A percentile compares a stretch with the other conserved stretches of the same genome.
These are phyloP conservation scores for Ophiocordyceps robertsii DNA, from an alignment of 2,329 filamentous ascomycete genomes.

Conservation along the genomic window DNA sequence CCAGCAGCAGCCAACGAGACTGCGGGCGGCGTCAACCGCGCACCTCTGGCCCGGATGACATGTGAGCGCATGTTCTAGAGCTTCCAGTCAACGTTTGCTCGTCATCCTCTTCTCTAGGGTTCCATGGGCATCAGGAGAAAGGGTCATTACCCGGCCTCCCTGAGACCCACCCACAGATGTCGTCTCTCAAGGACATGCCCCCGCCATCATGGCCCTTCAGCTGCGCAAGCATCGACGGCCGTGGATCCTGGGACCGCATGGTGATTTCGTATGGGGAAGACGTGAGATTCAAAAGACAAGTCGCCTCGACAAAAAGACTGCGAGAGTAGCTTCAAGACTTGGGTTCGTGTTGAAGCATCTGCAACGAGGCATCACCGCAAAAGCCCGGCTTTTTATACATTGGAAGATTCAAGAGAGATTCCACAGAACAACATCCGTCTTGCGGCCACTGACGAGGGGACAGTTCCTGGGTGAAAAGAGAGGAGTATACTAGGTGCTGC, in stretches of 20 bases:
- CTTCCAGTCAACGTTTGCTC: background rate
- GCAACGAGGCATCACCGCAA: no score
- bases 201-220: background rate
- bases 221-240: background rate
- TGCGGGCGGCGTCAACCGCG: constrained; percentile 5
- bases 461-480: background rate
- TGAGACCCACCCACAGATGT: constrained; percentile 9
- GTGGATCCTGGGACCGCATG: no score
- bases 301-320: no score
- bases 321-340: no score
- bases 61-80: constrained; percentile 5
- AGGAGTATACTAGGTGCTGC: background rate
- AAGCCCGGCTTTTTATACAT: no score
- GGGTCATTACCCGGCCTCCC: constrained; percentile 5
- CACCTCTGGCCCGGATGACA: constrained; percentile 8
- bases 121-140: background rate
- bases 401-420: no score
- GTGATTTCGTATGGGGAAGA: no score
- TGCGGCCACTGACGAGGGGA: background rate
- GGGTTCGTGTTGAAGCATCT: no score
- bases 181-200: background rate
- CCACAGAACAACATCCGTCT: no score
- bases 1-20: constrained; percentile 10
- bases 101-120: background rate
- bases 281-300: no score